Evolutionary conservation across 2,329 filamentous ascomycete genomes (phyloP), one percentile per base, ranked within the genome.

Genomic region (Cercospora beticola): DNA sequence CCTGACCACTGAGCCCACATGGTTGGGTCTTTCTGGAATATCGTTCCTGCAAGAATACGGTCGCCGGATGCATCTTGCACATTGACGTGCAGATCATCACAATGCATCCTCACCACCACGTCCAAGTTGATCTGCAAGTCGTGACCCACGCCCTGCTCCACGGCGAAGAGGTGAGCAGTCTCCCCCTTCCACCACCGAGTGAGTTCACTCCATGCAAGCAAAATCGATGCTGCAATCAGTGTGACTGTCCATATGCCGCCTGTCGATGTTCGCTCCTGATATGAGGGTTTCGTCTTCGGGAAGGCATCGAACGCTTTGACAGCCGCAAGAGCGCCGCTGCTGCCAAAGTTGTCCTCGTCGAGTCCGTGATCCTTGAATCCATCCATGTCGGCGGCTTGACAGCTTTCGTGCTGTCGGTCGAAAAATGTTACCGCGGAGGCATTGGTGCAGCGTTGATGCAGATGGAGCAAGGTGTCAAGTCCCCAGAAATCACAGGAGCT

Each of bases 1-100:
- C 92, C 86, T 70, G 89, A 88, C 94, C 94, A 98, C 73, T 94
- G 88, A 23, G 79, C 78, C 93, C 94, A 99, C 71, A 83, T 87
- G 7, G 95, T 98, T 16, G 87, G 82, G 75, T 97, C 93, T 76
- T 88, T 89, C 71, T 87, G 85, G 70, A 99, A 84, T 71, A 90
- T 84, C 43, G 90, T 85, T 4, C 87, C 92, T 2, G 95, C 95
- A 31, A 97, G 86, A 75, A 98, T 97, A 71, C 92, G 89, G 80
- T 99, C 95, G 63, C 95, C 94, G 0, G 93, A 89, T 2, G 94
- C 94, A 80, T 99, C 95, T 83, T 98, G 95, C 62, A 99, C 94
- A 82, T 99, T 98, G 81, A 99, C 85, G 82, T 97, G 92, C n/a
- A 99, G 82, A 78, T 96, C 90, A 67, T 86, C 82, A 84, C 95